Conservation (phyloP, 2,329 filamentous ascomycete genomes). For the Westerdykella sp. region DNA sequence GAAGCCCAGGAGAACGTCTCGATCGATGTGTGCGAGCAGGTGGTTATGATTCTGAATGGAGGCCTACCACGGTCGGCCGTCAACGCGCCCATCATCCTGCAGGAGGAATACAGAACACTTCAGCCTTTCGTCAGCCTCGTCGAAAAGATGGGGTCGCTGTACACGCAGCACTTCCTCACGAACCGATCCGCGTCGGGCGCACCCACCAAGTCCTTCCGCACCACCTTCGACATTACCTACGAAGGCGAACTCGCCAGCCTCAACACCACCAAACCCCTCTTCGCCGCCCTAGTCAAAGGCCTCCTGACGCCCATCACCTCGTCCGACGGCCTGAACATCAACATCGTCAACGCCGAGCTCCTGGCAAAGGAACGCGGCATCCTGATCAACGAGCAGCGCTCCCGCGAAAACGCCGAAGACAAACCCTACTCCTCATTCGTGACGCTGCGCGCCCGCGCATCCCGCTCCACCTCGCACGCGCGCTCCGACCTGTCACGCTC, state of each 20-base stretch:
- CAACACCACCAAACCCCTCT: slow-evolving; percentile 70
- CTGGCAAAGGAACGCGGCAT: slow-evolving; percentile 73
- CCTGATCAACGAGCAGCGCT: slow-evolving; percentile 66
- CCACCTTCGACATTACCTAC: slow-evolving; percentile 69
- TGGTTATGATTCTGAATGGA: slow-evolving; percentile 65
- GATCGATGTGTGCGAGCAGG: slow-evolving; percentile 75
- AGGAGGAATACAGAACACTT: slow-evolving; percentile 71
- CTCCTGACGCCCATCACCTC: slow-evolving; percentile 64
- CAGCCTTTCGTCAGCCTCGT: slow-evolving; percentile 70
- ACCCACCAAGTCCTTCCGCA: slow-evolving; percentile 45
- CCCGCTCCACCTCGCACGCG: slow-evolving; percentile 30
- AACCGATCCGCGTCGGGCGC: slow-evolving; percentile 19
- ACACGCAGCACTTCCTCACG: slow-evolving; percentile 65
- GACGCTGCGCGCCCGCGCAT: slow-evolving; percentile 55
- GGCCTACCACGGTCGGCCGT: slow-evolving; percentile 70
- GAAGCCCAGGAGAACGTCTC: slow-evolving; percentile 83
- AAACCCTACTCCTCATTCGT: slow-evolving; percentile 64
- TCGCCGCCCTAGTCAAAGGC: slow-evolving; percentile 72
- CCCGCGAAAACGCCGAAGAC: slow-evolving; percentile 53
- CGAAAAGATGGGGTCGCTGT: slow-evolving; percentile 72
- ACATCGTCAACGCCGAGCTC: slow-evolving; percentile 74
- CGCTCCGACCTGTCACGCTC: slow-evolving; percentile 16
- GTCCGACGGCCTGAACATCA: slow-evolving; percentile 61
- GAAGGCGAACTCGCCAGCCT: slow-evolving; percentile 67
- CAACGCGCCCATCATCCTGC: slow-evolving; percentile 74